Conservation (phyloP, 2,329 filamentous ascomycete genomes). For the Paracoccidioides brasiliensis region DNA sequence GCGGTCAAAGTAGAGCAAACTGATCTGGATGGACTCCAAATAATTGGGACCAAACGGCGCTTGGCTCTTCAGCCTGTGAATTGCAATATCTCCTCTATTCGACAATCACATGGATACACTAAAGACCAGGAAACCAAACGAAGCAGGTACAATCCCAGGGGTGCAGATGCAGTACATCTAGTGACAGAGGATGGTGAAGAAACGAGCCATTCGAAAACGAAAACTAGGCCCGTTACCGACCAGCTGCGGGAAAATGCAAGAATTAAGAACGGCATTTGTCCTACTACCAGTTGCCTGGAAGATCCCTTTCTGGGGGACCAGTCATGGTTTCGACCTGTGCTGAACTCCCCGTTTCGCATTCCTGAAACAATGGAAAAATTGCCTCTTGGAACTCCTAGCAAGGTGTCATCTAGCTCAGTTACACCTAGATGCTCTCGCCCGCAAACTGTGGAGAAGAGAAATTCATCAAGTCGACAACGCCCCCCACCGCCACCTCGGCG, state of each 20-base stretch:
- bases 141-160: conserved; percentile 23
- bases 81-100: conserved; percentile 14
- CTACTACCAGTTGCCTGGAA: conserved; percentile 18
- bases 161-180: conserved; percentile 28
- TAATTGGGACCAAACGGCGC: conserved; percentile 5
- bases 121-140: conserved; percentile 17
- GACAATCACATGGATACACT: conserved; percentile 6
- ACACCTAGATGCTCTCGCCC: background rate
- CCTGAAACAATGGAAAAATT: background rate
- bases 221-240: background rate
- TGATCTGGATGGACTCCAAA: background rate
- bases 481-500: background rate
- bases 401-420: background rate
- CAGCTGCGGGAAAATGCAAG: background rate
- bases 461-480: background rate
- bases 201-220: background rate
- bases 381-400: background rate
- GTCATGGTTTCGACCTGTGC: conserved; percentile 6
- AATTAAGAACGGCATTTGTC: background rate
- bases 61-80: conserved; percentile 19
- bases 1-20: background rate
- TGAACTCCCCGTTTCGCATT: conserved; percentile 1
- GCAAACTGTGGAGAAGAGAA: background rate
- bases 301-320: conserved; percentile 16
- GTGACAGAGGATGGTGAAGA: conserved; percentile 40